Conservation (phyloP, 2,329 filamentous ascomycete genomes). For the Alternaria postmessia region DNA sequence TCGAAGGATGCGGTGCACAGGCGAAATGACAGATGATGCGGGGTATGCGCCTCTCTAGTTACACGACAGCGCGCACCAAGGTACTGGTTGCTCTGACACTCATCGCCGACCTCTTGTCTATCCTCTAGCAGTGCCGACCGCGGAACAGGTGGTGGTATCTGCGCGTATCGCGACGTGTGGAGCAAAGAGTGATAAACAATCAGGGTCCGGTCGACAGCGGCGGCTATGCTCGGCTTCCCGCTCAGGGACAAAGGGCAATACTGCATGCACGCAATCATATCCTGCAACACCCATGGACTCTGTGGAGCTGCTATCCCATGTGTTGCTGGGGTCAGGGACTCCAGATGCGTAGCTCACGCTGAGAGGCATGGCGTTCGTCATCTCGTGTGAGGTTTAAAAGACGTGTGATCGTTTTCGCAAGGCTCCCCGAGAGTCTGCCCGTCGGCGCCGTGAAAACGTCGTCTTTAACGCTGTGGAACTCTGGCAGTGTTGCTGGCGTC, state of each 20-base stretch:
- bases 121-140: neutral
- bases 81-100: constrained; percentile 2
- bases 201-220: constrained; percentile 19
- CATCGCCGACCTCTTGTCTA: neutral
- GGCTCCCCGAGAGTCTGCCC: constrained; percentile 8
- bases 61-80: constrained; percentile 15
- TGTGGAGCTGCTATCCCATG: constrained; percentile 13
- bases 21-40: constrained; percentile 24
- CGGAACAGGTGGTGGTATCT: neutral
- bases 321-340: constrained; percentile 8
- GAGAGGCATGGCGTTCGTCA: constrained; percentile 9
- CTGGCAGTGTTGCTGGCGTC: constrained; percentile 12
- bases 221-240: constrained; percentile 32
- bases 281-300: constrained; percentile 21
- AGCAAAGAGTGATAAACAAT: constrained; percentile 5
- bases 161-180: constrained; percentile 22
- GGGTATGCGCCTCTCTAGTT: constrained; percentile 27
- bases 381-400: neutral
- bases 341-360: constrained; percentile 8
- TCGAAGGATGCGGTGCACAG: constrained; percentile 23
- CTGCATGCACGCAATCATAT: constrained; percentile 30
- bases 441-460: neutral
- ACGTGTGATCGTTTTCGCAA: constrained; percentile 1
- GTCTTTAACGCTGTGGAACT: constrained; percentile 17
- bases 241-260: constrained; percentile 18